Conservation (phyloP, 2,329 filamentous ascomycete genomes). For the Dactylellina leptospora region DNA sequence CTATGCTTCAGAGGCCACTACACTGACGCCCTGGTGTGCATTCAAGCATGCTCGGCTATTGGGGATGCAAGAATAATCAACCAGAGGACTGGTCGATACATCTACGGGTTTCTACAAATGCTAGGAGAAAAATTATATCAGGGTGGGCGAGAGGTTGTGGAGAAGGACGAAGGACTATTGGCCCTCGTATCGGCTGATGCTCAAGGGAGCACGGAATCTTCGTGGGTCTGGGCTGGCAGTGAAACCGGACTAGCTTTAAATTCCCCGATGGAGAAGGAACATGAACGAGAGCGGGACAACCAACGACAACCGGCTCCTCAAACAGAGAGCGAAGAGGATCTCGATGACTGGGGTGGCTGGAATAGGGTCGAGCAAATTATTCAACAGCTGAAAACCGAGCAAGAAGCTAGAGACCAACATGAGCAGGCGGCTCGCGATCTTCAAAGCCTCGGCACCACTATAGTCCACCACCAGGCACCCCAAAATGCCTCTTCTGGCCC, state of each 20-base stretch:
- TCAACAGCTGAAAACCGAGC: constrained; percentile 54
- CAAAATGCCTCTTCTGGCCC: constrained; percentile 29
- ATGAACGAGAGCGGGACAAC: constrained; percentile 44
- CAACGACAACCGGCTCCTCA: constrained; percentile 50
- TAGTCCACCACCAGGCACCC: constrained; percentile 28
- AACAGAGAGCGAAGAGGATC: constrained; percentile 46
- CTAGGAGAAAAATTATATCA: constrained; percentile 66
- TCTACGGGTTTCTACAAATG: constrained; percentile 79
- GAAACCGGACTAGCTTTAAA: constrained; percentile 57
- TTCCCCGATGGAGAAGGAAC: constrained; percentile 51
- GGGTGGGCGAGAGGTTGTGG: constrained; percentile 53
- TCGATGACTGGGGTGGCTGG: constrained; percentile 57
- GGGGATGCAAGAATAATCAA: constrained; percentile 77
- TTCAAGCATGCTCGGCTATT: constrained; percentile 75
- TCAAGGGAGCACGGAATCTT: constrained; percentile 77
- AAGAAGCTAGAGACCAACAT: constrained; percentile 54
- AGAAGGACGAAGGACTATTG: constrained; percentile 81
- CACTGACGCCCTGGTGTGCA: constrained; percentile 75
- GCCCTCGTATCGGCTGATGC: constrained; percentile 86
- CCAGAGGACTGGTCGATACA: constrained; percentile 78
- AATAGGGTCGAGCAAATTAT: constrained; percentile 54
- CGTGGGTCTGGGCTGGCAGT: constrained; percentile 68
- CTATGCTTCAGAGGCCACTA: constrained; percentile 78
- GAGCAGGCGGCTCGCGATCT: constrained; percentile 52
- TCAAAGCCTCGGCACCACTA: constrained; percentile 50